Evolutionary conservation across 1,139 yeast genomes (phyloP).

Genomic region (Geotrichum klebahnii): DNA sequence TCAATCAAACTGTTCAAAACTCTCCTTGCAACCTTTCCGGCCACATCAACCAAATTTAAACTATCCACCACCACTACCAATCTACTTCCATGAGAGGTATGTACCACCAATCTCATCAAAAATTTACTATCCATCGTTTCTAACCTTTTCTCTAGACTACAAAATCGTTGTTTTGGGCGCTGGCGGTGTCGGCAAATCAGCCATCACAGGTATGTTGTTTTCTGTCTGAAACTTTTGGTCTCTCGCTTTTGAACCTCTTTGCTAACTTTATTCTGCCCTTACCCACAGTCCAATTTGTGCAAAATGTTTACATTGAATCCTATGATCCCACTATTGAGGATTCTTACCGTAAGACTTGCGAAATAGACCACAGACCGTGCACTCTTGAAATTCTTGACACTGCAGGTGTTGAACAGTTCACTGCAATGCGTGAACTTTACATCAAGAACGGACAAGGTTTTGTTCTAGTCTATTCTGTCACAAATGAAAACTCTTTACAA

Average conservation of each 20-base stretch:
- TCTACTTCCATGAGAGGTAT: no score
- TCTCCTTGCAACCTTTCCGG: no score
- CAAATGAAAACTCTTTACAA: conserved; percentile 74
- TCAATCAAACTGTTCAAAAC: no score
- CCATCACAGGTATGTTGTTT: conserved; percentile 56
- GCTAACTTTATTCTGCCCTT: not conserved
- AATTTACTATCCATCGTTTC: no score
- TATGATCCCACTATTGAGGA: conserved; percentile 95
- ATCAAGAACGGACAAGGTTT: conserved; percentile 47
- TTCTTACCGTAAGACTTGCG: conserved; percentile 42
- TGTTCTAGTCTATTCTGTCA: conserved; percentile 70
- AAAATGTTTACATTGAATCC: conserved; percentile 65
- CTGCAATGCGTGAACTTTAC: conserved; percentile 63
- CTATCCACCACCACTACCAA: no score
- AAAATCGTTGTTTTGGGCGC: conserved; percentile 94
- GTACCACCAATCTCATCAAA: no score
- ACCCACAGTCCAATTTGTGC: conserved; percentile 35
- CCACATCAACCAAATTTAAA: no score
- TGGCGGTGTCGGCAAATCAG: conserved; percentile 97
- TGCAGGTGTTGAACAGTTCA: conserved; percentile 48
- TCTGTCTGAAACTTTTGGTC: no score
- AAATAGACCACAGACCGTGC: conserved; percentile 41
- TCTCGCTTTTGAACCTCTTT: no score
- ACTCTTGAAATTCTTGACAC: conserved; percentile 46
- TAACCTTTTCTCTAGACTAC: conserved; percentile 45